Evolutionary conservation across 352 stramenopile genomes (phyloP).

Genomic region (Pythium scleroteichum): DNA sequence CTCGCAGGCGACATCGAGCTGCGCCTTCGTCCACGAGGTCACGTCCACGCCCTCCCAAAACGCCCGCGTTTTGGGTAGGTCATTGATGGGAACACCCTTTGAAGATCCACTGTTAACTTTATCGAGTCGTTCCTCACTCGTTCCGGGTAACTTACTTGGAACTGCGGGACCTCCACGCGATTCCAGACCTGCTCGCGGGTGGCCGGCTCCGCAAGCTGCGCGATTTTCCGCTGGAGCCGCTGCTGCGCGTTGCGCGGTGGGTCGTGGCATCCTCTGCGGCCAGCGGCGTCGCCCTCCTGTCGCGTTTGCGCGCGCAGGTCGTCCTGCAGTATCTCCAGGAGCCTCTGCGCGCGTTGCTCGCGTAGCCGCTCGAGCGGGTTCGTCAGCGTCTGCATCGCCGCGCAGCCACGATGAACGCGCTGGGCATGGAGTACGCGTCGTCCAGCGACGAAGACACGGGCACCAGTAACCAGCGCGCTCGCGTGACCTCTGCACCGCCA

Average conservation of each 20-base stretch:
- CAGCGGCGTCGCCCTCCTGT: conserved; percentile 46
- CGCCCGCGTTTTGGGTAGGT: conserved; percentile 59
- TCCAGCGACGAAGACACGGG: conserved; percentile 35
- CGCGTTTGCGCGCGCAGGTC: conserved; percentile 63
- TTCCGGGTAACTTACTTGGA: conserved; percentile 39
- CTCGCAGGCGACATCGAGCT: conserved; percentile 56
- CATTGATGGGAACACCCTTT: conserved; percentile 47
- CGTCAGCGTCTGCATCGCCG: conserved; percentile 9
- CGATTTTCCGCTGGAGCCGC: conserved; percentile 46
- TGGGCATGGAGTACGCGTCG: conserved; percentile 40
- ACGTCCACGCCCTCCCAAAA: conserved; percentile 65
- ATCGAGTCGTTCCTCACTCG: not conserved
- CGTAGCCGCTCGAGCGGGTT: conserved; percentile 68
- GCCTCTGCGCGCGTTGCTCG: conserved; percentile 58
- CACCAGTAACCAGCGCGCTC: not conserved
- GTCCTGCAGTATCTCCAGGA: conserved; percentile 59
- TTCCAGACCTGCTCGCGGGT: conserved; percentile 60
- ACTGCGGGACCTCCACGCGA: conserved; percentile 36
- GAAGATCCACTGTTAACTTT: conserved; percentile 19
- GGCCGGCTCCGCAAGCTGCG: conserved; percentile 43
- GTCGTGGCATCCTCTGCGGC: conserved; percentile 18
- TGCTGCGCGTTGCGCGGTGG: conserved; percentile 35
- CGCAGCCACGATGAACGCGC: conserved; percentile 33
- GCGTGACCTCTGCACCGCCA: not conserved
- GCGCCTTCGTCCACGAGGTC: conserved; percentile 45